Evolutionary conservation across 805 yeast genomes (phyloP).

Genomic region (Metschnikowia cerradonensis): DNA sequence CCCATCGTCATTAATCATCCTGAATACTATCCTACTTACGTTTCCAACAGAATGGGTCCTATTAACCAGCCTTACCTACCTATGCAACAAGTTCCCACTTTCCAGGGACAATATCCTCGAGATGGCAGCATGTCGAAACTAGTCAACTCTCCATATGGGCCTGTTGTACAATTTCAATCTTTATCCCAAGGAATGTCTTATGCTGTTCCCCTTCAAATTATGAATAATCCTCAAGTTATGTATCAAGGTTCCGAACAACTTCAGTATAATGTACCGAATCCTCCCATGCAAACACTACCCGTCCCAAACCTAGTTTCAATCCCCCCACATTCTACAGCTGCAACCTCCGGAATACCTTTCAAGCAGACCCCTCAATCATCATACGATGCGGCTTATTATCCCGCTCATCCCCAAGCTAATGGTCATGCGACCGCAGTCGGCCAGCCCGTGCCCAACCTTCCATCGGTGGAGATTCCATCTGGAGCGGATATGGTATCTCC

Average conservation of each 20-base stretch:
- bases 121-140: not conserved
- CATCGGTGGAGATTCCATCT: not conserved
- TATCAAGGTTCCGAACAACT: not conserved
- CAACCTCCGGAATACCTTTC: not conserved
- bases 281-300: not conserved
- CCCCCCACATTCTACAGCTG: not conserved
- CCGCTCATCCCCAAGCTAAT: not conserved
- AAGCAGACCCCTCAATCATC: not conserved
- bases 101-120: not conserved
- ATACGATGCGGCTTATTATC: not conserved
- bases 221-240: slow-evolving; percentile 1
- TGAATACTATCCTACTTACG: slow-evolving; percentile 3
- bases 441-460: not conserved
- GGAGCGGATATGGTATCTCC: not conserved
- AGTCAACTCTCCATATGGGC: slow-evolving; percentile 6
- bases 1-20: not conserved
- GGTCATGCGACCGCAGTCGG: not conserved
- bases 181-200: not conserved
- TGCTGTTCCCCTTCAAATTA: slow-evolving; percentile 1
- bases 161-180: slow-evolving; percentile 7
- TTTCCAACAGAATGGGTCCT: not conserved
- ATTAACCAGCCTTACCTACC: not conserved
- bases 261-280: not conserved
- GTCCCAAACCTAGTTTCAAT: not conserved
- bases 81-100: not conserved